Evolutionary conservation across 108 stramenopile species (phyloP).

Genomic region (Fistulifera pelliculosa): DNA sequence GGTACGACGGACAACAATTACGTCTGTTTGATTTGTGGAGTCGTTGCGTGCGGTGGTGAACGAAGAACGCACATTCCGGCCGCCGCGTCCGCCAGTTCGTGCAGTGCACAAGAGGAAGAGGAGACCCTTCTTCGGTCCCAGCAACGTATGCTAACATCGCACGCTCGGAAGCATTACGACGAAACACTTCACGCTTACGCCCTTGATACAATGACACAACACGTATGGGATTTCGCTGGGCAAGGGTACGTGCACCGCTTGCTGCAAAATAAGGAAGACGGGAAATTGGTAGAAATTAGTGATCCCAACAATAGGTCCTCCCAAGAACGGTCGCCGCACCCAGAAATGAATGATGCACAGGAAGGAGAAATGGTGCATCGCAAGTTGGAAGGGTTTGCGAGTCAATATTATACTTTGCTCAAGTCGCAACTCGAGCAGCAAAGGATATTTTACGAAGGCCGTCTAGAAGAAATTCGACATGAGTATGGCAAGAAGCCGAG

Average conservation of each 20-base stretch:
- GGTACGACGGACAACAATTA: slow-evolving; percentile 58
- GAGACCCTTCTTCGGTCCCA: background rate
- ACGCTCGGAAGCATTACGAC: slow-evolving; percentile 81
- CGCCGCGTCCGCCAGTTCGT: background rate
- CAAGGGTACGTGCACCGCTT: slow-evolving; percentile 92
- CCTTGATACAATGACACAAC: slow-evolving; percentile 88
- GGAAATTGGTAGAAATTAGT: slow-evolving; percentile 84
- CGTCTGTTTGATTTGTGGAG: slow-evolving; percentile 79
- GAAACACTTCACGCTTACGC: slow-evolving; percentile 94
- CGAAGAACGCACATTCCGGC: background rate
- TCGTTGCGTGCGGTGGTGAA: slow-evolving; percentile 62
- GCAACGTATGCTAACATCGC: slow-evolving; percentile 11
- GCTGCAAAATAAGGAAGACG: slow-evolving; percentile 84
- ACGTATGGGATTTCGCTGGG: slow-evolving; percentile 94
- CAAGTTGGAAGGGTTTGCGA: slow-evolving; percentile 83
- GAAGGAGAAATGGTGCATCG: slow-evolving; percentile 85
- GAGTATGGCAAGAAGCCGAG: slow-evolving; percentile 19
- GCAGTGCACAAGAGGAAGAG: background rate
- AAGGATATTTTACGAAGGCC: slow-evolving; percentile 78
- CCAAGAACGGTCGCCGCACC: slow-evolving; percentile 47
- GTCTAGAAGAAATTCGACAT: slow-evolving; percentile 58
- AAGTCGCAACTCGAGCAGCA: slow-evolving; percentile 89
- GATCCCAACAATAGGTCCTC: slow-evolving; percentile 58
- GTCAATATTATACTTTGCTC: slow-evolving; percentile 80
- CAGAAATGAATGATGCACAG: slow-evolving; percentile 55